A percentile compares a stretch with the other conserved stretches of the same genome.
Evolutionary conservation across 371 early-diverging fungal genomes (phyloP).

Genomic region (Mucor lusitanicus): DNA sequence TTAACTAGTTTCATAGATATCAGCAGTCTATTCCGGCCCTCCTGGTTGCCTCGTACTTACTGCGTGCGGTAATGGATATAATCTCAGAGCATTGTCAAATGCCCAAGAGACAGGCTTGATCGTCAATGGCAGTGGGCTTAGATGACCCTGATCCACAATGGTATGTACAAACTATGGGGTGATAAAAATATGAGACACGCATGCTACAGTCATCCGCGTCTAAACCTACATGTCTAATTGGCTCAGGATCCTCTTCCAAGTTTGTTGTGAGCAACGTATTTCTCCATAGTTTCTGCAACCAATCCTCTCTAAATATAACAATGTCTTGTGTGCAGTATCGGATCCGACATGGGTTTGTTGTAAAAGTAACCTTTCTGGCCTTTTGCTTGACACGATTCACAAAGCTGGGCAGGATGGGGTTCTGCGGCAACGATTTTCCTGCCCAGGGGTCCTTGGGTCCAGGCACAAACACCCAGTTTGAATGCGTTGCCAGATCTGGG

Average conservation of each 20-base stretch:
- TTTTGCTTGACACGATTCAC: constrained; percentile 60
- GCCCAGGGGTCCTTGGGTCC: constrained; percentile 87
- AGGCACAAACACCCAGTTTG: constrained; percentile 88
- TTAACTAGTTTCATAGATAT: constrained; percentile 50
- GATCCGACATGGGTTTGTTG: constrained; percentile 87
- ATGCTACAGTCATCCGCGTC: not conserved
- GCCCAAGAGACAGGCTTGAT: constrained; percentile 78
- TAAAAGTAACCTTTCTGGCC: constrained; percentile 62
- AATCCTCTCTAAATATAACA: constrained; percentile 84
- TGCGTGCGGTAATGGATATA: constrained; percentile 88
- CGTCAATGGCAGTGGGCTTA: constrained; percentile 79
- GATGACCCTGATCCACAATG: constrained; percentile 81
- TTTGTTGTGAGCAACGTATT: constrained; percentile 71
- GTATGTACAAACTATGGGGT: constrained; percentile 73
- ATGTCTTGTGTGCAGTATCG: constrained; percentile 87
- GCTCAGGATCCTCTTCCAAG: constrained; percentile 45
- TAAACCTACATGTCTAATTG: constrained; percentile 61
- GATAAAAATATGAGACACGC: not conserved
- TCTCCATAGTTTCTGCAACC: constrained; percentile 73
- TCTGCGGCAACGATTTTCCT: constrained; percentile 70
- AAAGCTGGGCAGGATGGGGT: constrained; percentile 74
- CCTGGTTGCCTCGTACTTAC: constrained; percentile 45
- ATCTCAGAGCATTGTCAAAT: constrained; percentile 78
- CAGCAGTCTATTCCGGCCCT: not conserved
- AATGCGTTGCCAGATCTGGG: constrained; percentile 61